These are phyloP conservation scores for Gillenia trifoliata DNA, from an alignment of 306 rosid genomes.

Conservation along the genomic window DNA sequence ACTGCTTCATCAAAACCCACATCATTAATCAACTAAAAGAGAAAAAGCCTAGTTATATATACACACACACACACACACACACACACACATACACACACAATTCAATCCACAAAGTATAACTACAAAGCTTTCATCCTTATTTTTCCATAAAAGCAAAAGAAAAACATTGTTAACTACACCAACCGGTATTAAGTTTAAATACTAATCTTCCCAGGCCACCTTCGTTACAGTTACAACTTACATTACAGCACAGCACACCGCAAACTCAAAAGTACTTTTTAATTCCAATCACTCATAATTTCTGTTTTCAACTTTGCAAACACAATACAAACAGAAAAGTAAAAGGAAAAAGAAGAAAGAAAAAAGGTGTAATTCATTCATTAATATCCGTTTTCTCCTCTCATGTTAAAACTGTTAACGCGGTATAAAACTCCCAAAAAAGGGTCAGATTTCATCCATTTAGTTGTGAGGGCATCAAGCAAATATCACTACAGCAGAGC, in stretches of 20 bases:
- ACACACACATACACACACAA: no score
- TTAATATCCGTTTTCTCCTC: not conserved
- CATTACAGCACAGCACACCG: no score
- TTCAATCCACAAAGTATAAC: not conserved
- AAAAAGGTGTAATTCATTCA: conserved; percentile 4
- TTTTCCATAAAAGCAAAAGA: not conserved
- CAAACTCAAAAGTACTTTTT: not conserved
- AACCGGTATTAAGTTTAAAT: not conserved
- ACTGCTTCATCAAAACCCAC: not conserved
- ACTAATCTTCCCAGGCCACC: not conserved
- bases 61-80: no score
- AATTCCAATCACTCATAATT: not conserved
- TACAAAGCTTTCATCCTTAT: not conserved
- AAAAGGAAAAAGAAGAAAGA: not conserved
- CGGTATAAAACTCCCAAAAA: not conserved
- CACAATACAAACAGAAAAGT: not conserved
- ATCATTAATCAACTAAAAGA: not conserved
- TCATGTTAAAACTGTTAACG: conserved; percentile 1
- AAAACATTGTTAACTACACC: not conserved
- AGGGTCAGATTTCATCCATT: conserved; percentile 23
- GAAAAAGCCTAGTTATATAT: not conserved
- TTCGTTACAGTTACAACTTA: not conserved
- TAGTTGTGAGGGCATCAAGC: conserved; percentile 16
- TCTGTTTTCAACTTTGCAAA: not conserved
- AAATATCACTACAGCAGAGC: not conserved